Percentiles rank a stretch among this genome's conserved stretches.
Evolutionary conservation across 495 filamentous ascomycete species (phyloP).

Genomic region (Penicillium cosmopolitanum): DNA sequence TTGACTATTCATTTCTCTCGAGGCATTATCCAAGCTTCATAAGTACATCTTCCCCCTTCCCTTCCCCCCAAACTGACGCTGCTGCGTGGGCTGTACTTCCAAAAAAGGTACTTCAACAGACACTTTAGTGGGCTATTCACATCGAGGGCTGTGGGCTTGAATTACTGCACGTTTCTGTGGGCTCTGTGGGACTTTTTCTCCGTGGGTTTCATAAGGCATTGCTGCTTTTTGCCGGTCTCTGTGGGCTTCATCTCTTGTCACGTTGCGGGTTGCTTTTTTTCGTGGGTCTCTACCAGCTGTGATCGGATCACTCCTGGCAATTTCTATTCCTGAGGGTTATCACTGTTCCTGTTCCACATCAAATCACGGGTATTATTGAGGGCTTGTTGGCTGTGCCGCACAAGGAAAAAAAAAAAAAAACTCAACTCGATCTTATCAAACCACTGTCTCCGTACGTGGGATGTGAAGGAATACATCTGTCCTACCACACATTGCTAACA

Average conservation of each 20-base stretch:
- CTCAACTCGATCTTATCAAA: constrained; percentile 21
- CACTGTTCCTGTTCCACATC: constrained; percentile 30
- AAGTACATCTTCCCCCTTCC: constrained; percentile 19
- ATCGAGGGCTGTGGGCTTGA: constrained; percentile 56
- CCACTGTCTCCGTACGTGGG: constrained; percentile 29
- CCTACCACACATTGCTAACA: constrained; percentile 40
- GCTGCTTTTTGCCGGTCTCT: constrained; percentile 52
- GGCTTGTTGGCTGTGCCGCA: constrained; percentile 50
- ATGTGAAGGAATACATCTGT: constrained; percentile 20
- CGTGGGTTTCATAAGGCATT: constrained; percentile 48
- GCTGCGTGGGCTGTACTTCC: constrained; percentile 44
- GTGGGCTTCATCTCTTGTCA: constrained; percentile 54
- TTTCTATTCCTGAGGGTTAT: constrained; percentile 37
- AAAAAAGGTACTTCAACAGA: constrained; percentile 49
- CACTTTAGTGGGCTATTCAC: constrained; percentile 50
- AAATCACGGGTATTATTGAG: constrained; percentile 44
- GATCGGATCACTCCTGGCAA: constrained; percentile 38
- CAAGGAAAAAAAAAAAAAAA: constrained; percentile 19
- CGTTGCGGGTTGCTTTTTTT: constrained; percentile 48
- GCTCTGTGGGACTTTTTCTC: constrained; percentile 43
- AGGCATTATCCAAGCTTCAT: constrained; percentile 18
- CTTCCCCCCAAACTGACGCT: constrained; percentile 39
- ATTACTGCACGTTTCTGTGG: constrained; percentile 48
- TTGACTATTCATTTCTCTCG: constrained; percentile 22
- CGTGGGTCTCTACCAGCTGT: constrained; percentile 46